phyloP scores from a whole-genome alignment of 306 rosid genomes.

The Adenanthera pavonina region DNA sequence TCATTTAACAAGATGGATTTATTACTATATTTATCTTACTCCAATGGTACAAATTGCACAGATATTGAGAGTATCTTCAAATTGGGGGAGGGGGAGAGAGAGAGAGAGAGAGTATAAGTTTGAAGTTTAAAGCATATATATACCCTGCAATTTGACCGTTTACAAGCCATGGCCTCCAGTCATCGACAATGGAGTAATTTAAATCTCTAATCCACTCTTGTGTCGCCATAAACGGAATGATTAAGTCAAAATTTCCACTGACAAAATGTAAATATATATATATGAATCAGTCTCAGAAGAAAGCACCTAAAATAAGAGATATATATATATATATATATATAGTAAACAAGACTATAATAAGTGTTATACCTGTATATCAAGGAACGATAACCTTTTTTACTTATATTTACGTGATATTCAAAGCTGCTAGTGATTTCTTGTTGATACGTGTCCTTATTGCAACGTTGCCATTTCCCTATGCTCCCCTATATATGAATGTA shows the following conservation, averaged over 20 bases:
- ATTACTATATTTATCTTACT: no score
- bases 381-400: slow-evolving; percentile 48
- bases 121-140: background rate
- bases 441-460: background rate
- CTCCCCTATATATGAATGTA: slow-evolving; percentile 33
- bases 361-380: slow-evolving; percentile 49
- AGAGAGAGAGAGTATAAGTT: no score
- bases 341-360: no score
- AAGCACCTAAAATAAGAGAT: background rate
- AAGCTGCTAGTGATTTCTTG: background rate
- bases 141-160: slow-evolving; percentile 59
- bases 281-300: background rate
- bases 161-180: slow-evolving; percentile 57
- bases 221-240: slow-evolving; percentile 50
- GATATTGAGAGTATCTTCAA: no score
- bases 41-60: no score
- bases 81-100: no score
- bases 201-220: slow-evolving; percentile 59
- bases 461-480: slow-evolving; percentile 36
- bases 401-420: slow-evolving; percentile 50
- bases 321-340: no score
- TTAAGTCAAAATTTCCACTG: slow-evolving; percentile 63
- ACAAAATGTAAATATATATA: background rate
- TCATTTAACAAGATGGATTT: no score
- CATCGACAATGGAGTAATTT: slow-evolving; percentile 48